Conservation (phyloP, 345 rosid genomes). For the Moricandia arvensis region DNA sequence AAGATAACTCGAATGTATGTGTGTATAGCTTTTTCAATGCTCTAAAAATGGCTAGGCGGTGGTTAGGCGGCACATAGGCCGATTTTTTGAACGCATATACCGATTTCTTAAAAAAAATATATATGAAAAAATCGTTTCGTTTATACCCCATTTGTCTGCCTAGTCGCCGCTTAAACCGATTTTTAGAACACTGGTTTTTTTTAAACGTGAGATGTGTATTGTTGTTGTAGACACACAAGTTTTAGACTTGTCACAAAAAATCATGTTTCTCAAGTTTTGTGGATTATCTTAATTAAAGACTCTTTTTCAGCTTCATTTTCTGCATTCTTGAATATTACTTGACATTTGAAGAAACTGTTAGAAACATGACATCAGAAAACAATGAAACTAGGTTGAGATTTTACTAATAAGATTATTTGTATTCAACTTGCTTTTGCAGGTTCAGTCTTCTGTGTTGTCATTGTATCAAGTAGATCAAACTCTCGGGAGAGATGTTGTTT, state of each 20-base stretch:
- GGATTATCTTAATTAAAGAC: neutral
- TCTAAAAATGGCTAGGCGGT: no score
- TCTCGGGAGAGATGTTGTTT: slow-evolving; percentile 23
- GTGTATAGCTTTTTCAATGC: neutral
- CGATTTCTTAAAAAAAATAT: no score
- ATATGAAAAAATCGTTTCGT: no score
- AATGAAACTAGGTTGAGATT: neutral
- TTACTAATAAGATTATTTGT: neutral
- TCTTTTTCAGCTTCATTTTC: neutral
- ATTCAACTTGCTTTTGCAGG: slow-evolving; percentile 12
- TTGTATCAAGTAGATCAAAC: slow-evolving; percentile 32
- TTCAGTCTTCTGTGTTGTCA: neutral
- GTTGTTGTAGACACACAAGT: neutral
- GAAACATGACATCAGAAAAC: neutral
- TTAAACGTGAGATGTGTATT: neutral
- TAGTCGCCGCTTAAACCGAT: no score
- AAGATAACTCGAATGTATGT: neutral
- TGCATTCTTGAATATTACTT: neutral
- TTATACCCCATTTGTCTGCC: no score
- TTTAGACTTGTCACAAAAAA: neutral
- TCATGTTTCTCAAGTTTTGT: neutral
- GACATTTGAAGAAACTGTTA: neutral
- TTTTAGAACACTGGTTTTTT: no score
- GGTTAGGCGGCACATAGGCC: no score
- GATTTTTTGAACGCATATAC: no score